phyloP scores from a whole-genome alignment of 2,329 filamentous ascomycete species.

The Aureobasidium sp. region DNA sequence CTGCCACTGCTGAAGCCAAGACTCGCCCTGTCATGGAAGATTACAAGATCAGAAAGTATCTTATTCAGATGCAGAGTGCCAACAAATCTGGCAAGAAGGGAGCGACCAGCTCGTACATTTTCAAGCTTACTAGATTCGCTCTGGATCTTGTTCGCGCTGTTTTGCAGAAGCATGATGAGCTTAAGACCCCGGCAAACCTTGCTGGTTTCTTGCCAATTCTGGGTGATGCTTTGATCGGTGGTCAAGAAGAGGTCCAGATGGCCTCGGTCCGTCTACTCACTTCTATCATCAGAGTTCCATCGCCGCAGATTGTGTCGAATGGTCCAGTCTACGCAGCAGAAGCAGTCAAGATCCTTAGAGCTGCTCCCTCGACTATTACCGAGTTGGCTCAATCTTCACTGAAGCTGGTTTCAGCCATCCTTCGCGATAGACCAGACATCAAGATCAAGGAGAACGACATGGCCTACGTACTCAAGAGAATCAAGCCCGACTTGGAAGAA shows the following conservation, averaged over 20 bases:
- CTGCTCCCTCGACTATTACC: constrained; percentile 68
- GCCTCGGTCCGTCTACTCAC: constrained; percentile 79
- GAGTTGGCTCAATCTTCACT: constrained; percentile 82
- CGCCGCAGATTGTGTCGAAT: constrained; percentile 61
- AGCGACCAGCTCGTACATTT: constrained; percentile 68
- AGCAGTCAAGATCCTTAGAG: constrained; percentile 72
- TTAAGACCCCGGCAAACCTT: constrained; percentile 74
- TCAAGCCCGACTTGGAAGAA: constrained; percentile 86
- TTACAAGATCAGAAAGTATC: constrained; percentile 61
- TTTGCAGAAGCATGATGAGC: constrained; percentile 74
- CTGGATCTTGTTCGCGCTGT: constrained; percentile 79
- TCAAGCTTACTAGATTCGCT: constrained; percentile 83
- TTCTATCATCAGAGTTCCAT: constrained; percentile 75
- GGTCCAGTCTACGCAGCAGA: constrained; percentile 77
- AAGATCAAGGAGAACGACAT: constrained; percentile 73
- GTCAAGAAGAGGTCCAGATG: constrained; percentile 88
- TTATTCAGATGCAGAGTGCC: constrained; percentile 68
- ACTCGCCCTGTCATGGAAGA: constrained; percentile 42
- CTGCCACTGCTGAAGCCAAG: constrained; percentile 35
- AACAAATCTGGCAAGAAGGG: constrained; percentile 67
- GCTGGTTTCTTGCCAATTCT: constrained; percentile 81
- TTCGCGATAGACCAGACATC: constrained; percentile 72
- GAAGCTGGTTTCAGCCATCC: constrained; percentile 77
- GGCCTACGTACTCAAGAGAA: constrained; percentile 71
- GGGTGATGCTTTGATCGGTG: constrained; percentile 75